Percentiles rank a stretch among this genome's conserved stretches.
phyloP scores from a whole-genome alignment of 495 filamentous ascomycete genomes.

The Staphylotrichum tortipilum region DNA sequence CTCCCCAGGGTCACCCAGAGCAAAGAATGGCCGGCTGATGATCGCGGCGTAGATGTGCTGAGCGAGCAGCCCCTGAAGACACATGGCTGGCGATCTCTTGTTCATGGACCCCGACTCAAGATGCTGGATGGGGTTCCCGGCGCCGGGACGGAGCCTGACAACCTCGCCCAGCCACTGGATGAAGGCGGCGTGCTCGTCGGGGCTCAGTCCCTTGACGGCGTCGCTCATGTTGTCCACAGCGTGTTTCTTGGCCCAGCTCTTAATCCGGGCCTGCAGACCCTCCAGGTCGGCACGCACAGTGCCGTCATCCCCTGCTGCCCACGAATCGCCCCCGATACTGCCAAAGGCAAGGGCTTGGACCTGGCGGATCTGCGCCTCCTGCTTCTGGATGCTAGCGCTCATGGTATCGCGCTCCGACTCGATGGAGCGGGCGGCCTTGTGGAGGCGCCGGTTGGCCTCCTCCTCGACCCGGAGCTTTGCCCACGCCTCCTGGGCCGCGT shows the following conservation, averaged over 20 bases:
- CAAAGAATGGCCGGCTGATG: slow-evolving; percentile 2
- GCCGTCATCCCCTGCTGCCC: neutral
- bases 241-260: slow-evolving; percentile 1
- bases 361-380: slow-evolving; percentile 2
- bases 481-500: neutral
- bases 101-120: neutral
- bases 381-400: neutral
- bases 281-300: slow-evolving; percentile 1
- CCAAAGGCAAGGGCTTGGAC: slow-evolving; percentile 1
- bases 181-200: neutral
- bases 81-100: neutral
- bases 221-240: neutral
- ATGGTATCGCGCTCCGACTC: neutral
- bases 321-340: neutral
- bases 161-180: neutral
- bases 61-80: neutral
- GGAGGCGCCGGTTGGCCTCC: neutral
- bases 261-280: neutral
- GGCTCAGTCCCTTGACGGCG: neutral
- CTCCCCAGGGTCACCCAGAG: neutral
- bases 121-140: neutral
- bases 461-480: neutral
- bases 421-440: neutral
- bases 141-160: neutral
- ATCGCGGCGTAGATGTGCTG: neutral